Conservation (phyloP, 805 yeast genomes). For the Jamesozyma rosinii region DNA sequence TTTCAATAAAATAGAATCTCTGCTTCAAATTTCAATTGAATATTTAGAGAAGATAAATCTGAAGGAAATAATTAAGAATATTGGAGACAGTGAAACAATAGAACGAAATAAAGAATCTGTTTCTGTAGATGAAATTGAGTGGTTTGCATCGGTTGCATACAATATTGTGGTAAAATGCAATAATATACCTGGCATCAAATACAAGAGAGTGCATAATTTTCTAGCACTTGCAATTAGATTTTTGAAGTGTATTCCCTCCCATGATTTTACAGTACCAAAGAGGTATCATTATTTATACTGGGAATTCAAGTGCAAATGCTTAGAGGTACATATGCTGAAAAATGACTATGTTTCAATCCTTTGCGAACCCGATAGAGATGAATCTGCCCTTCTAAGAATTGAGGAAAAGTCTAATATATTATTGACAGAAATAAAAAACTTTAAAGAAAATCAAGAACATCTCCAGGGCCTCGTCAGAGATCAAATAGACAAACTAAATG, state of each 20-base stretch:
- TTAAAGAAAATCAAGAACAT: slow-evolving; percentile 1
- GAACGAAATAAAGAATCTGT: slow-evolving; percentile 5
- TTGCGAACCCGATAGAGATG: no score
- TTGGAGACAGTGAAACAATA: not conserved
- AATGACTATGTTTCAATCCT: not conserved
- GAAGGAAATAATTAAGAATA: slow-evolving; percentile 3
- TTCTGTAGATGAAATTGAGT: slow-evolving; percentile 32
- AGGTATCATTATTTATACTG: slow-evolving; percentile 24
- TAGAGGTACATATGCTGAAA: not conserved
- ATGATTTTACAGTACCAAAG: slow-evolving; percentile 14
- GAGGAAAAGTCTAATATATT: not conserved
- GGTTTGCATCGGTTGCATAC: slow-evolving; percentile 34
- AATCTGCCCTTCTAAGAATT: not conserved
- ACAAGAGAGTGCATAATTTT: slow-evolving; percentile 11
- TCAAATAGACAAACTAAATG: slow-evolving; percentile 11
- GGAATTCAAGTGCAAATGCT: slow-evolving; percentile 14
- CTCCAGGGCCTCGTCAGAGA: slow-evolving; percentile 7
- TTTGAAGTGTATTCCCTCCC: slow-evolving; percentile 12
- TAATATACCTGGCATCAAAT: slow-evolving; percentile 4
- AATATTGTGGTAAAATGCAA: slow-evolving; percentile 27
- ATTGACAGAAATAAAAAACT: not conserved
- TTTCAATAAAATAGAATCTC: slow-evolving; percentile 3
- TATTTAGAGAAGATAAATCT: slow-evolving; percentile 10
- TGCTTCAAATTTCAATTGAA: slow-evolving; percentile 7
- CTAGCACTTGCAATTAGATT: slow-evolving; percentile 15